Conservation (phyloP, 768 basidiomycete genomes). For the Auriculariales sp. region DNA sequence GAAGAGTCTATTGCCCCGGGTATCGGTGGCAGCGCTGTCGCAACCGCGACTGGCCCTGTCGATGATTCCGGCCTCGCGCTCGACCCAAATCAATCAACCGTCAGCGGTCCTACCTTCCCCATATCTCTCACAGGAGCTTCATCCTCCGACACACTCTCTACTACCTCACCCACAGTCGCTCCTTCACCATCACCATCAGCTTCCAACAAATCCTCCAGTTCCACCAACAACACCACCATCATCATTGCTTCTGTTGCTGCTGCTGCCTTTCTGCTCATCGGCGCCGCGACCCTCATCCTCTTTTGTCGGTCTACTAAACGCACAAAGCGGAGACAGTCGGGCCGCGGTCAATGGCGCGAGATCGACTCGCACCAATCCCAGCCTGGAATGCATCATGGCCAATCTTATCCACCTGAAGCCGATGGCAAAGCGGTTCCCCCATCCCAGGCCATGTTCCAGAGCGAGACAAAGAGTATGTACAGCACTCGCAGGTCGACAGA, state of each 20-base stretch:
- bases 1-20: neutral
- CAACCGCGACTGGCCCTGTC: neutral
- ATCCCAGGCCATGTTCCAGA: neutral
- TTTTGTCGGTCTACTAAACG: neutral
- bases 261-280: neutral
- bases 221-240: neutral
- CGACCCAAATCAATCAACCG: neutral
- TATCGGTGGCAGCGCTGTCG: neutral
- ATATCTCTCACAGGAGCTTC: too few species aligned
- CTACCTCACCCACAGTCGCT: neutral
- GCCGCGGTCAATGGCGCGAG: neutral
- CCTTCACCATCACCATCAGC: neutral
- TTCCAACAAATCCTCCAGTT: neutral
- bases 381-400: too few species aligned
- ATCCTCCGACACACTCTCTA: neutral
- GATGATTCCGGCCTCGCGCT: neutral
- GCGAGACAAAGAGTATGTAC: neutral
- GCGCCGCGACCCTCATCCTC: neutral
- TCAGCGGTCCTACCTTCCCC: neutral
- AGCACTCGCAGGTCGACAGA: neutral
- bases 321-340: neutral
- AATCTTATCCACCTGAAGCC: too few species aligned
- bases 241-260: neutral
- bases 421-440: neutral
- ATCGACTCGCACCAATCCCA: neutral